A percentile compares a stretch with the other conserved stretches of the same genome.
phyloP scores from a whole-genome alignment of 2,329 filamentous ascomycete species.

The Grosmannia serpens region DNA sequence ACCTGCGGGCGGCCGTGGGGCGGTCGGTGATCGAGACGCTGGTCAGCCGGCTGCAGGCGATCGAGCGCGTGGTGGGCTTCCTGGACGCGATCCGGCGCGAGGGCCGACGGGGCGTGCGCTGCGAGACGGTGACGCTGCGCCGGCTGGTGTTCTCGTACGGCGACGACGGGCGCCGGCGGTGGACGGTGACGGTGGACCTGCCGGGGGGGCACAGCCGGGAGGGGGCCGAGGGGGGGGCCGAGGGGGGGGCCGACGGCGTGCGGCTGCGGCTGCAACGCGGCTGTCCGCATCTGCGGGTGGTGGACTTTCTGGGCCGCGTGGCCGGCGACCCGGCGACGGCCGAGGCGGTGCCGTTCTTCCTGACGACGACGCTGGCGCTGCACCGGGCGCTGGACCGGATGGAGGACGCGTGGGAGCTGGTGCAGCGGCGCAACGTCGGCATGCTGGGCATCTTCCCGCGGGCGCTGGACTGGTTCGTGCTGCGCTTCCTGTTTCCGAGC shows the following conservation, averaged over 20 bases:
- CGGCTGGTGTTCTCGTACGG: conserved; percentile 61
- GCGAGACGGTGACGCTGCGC: conserved; percentile 48
- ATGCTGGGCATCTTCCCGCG: conserved; percentile 39
- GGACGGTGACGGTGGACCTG: conserved; percentile 49
- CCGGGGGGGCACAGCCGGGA: conserved; percentile 18
- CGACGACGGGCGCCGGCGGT: conserved; percentile 18
- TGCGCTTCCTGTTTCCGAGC: conserved; percentile 37
- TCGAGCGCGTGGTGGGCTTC: conserved; percentile 61
- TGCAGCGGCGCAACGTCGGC: conserved; percentile 31
- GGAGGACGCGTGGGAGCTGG: conserved; percentile 39
- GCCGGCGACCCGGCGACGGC: conserved; percentile 45
- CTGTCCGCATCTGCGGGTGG: conserved; percentile 57
- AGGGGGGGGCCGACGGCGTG: conserved; percentile 25
- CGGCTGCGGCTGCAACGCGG: conserved; percentile 45
- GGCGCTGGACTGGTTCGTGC: conserved; percentile 43
- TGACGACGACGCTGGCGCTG: conserved; percentile 53
- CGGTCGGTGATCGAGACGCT: conserved; percentile 48
- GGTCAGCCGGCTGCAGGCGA: conserved; percentile 47
- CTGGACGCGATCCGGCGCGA: conserved; percentile 52
- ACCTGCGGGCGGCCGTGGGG: conserved; percentile 47
- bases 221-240: background rate
- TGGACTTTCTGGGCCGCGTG: conserved; percentile 44
- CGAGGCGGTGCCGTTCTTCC: conserved; percentile 38
- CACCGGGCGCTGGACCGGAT: conserved; percentile 49
- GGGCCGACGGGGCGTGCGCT: conserved; percentile 37